phyloP scores from a whole-genome alignment of 2,329 filamentous ascomycete genomes.

The Arthroderma sp. region DNA sequence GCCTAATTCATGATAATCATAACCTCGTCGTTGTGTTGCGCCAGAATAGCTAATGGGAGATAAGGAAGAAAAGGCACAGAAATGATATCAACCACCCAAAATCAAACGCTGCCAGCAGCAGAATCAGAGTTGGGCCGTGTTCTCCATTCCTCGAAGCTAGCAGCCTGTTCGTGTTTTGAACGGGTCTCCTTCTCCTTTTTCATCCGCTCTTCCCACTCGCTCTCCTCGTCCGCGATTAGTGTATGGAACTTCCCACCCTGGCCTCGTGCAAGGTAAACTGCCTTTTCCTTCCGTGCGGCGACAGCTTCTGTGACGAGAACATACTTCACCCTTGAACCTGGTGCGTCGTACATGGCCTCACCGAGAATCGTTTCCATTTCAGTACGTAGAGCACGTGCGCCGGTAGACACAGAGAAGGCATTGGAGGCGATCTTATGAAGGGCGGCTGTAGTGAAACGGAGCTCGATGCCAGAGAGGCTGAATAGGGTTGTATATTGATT shows the following conservation, averaged over 20 bases:
- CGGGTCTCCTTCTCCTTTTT: slow-evolving; percentile 21
- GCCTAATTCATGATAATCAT: too few relatives aligned
- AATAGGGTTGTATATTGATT: slow-evolving; percentile 85
- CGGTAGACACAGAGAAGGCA: slow-evolving; percentile 56
- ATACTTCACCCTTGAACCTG: slow-evolving; percentile 51
- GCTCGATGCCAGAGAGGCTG: slow-evolving; percentile 58
- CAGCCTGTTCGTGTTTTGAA: slow-evolving; percentile 15
- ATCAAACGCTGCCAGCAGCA: slow-evolving; percentile 12
- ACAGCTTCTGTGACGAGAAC: slow-evolving; percentile 61
- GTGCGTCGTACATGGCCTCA: slow-evolving; percentile 71
- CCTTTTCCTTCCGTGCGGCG: slow-evolving; percentile 47
- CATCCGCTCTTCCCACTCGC: slow-evolving; percentile 34
- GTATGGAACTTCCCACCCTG: slow-evolving; percentile 39
- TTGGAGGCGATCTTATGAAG: slow-evolving; percentile 70
- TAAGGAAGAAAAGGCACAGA: too few relatives aligned
- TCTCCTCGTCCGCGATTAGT: slow-evolving; percentile 38
- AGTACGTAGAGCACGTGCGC: slow-evolving; percentile 64
- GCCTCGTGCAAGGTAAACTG: slow-evolving; percentile 39
- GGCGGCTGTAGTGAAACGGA: slow-evolving; percentile 71
- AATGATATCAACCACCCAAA: neutral
- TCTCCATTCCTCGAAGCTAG: slow-evolving; percentile 34
- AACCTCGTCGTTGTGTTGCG: too few relatives aligned
- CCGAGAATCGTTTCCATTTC: slow-evolving; percentile 67
- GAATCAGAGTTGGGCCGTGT: slow-evolving; percentile 22
- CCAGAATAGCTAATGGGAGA: too few relatives aligned